phyloP scores from a whole-genome alignment of 1,284 basidiomycete genomes.

The Puccinia polysora region DNA sequence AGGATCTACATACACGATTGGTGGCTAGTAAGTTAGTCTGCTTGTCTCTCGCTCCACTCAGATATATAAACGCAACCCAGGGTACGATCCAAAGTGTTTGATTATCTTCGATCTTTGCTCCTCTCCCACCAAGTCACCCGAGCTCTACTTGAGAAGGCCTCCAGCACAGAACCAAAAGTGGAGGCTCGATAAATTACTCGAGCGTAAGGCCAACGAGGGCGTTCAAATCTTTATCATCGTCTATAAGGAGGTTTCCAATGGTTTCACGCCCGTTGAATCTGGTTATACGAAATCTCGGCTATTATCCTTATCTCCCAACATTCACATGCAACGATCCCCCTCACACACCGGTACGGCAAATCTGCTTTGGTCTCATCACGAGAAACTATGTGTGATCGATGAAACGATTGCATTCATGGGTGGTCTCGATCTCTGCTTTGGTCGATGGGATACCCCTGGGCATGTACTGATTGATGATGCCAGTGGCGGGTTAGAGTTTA shows the following conservation, averaged over 20 bases:
- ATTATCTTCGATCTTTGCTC: background rate
- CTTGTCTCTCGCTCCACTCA: too few relatives aligned
- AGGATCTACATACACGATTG: slow-evolving; percentile 76
- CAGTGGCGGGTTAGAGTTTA: slow-evolving; percentile 44
- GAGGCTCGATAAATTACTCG: slow-evolving; percentile 77
- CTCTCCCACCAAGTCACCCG: slow-evolving; percentile 4
- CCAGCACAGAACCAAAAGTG: slow-evolving; percentile 59
- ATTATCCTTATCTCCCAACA: slow-evolving; percentile 79
- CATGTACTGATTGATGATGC: slow-evolving; percentile 85
- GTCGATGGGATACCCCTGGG: slow-evolving; percentile 74
- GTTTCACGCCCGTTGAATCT: slow-evolving; percentile 64
- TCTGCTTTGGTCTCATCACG: slow-evolving; percentile 98
- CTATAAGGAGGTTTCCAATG: slow-evolving; percentile 95
- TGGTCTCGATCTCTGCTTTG: slow-evolving; percentile 76
- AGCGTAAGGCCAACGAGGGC: slow-evolving; percentile 89
- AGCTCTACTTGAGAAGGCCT: slow-evolving; percentile 49
- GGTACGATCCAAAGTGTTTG: background rate
- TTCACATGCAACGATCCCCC: slow-evolving; percentile 93
- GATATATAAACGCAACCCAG: slow-evolving; percentile 50
- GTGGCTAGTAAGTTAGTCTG: slow-evolving; percentile 64
- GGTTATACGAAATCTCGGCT: slow-evolving; percentile 88
- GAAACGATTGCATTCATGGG: slow-evolving; percentile 98
- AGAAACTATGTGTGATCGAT: slow-evolving; percentile 96
- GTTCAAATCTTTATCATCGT: slow-evolving; percentile 95
- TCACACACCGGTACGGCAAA: slow-evolving; percentile 97